These are phyloP conservation scores for Aspergillus japonicus DNA, from an alignment of 2,329 filamentous ascomycete genomes.

Conservation along the genomic window DNA sequence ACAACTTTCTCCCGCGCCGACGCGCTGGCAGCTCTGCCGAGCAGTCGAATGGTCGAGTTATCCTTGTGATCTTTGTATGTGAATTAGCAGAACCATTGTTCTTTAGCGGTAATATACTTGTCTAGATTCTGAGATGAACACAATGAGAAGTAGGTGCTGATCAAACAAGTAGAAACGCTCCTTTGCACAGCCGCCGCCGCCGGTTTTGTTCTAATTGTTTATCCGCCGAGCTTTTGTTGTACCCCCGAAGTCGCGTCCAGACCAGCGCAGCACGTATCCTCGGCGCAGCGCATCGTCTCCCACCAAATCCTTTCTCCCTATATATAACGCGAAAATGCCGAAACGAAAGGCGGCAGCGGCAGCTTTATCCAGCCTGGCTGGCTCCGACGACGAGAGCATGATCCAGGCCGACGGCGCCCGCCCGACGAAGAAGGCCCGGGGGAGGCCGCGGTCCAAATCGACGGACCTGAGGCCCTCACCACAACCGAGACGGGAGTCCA, in stretches of 20 bases:
- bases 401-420: constrained; percentile 36
- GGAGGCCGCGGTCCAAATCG: constrained; percentile 44
- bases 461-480: constrained; percentile 36
- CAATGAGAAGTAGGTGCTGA: not conserved
- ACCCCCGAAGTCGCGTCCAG: not conserved
- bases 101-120: too few relatives aligned
- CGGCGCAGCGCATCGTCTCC: not conserved
- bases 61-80: too few relatives aligned
- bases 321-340: constrained; percentile 30
- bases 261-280: not conserved
- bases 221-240: not conserved
- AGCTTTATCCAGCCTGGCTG: constrained; percentile 45
- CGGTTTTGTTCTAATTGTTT: not conserved
- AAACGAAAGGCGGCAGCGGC: constrained; percentile 44
- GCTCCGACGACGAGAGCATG: constrained; percentile 48
- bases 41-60: too few relatives aligned
- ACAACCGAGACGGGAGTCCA: constrained; percentile 29
- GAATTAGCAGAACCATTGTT: too few relatives aligned
- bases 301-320: not conserved
- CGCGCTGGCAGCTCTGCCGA: not conserved
- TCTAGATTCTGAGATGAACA: too few relatives aligned
- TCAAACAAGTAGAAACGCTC: not conserved
- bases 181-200: too few relatives aligned
- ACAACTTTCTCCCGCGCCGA: not conserved
- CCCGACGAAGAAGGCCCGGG: constrained; percentile 39